Base-by-base conservation (phyloP, 192 early-diverging fungal genomes). In the Mortierella alpina region DNA sequence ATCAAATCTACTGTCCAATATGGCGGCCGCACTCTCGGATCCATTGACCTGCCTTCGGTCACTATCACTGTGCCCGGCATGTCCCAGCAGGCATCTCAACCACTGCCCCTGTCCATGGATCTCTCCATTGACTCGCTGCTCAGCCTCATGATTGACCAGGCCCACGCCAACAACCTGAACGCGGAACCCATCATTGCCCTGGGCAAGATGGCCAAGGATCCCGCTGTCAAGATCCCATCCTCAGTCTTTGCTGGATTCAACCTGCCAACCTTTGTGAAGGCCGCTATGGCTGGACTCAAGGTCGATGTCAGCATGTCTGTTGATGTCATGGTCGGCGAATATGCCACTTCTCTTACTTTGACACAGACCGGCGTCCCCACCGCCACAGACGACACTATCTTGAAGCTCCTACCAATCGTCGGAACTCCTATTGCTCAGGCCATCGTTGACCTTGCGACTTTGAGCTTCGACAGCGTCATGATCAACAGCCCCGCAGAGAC, bases 391-490 rank as follows among this genome's bases (percentile, higher is more conserved):
- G 64, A 69, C 31, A 81, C 85, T 18, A 72, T 90, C 70, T 64
- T 81, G 48, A 80, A 81, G 50, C 70, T 90, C 42, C 83, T 88
- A 23, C 85, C 87, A 47, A 68, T 87, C 22, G 84, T 90, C 57
- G 87, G 84, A 60, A 83, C 76, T 42, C 89, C 89, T 11, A 85
- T 90, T 71, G 89, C 87, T 11, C 85, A 86, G 67, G 48, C 73
- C 7, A 85, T 90, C 67, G 86, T 90, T 48, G 72, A 76, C 52
- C 66, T 66, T 10, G 72, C 82, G 23, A 81, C 62, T 13, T 40
- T 84, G 22, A 66, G 52, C 66, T 73, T 85, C 45, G 49, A 52
- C 3, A 72, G 62, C 23, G 72, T 78, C 58, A 64, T 72, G 67
- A 85, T 85, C 66, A 70, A 78, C 59, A 72, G 76, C 56, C 73